Base-by-base conservation (phyloP, 1,139 yeast species). In the Neolecta irregularis region DNA sequence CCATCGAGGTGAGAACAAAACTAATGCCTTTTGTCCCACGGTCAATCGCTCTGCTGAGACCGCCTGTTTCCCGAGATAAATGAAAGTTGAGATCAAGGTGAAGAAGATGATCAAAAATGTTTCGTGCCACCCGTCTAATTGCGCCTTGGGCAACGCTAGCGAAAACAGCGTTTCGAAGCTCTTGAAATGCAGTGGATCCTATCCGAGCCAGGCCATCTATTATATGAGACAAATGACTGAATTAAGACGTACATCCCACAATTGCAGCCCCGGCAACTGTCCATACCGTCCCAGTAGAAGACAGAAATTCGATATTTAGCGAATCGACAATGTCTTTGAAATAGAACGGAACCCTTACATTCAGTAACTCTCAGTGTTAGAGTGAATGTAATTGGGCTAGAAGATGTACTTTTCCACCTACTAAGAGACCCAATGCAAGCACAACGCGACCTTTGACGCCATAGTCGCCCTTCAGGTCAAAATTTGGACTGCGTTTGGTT, bases 11-110 rank as follows among this genome's bases (percentile, higher is more conserved):
- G 36, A 88, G 61, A 4, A 88, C 95, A 50, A 78, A 85, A 17
- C 93, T 76, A 36, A 88, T 88, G 57, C 99, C 98, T 48, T 88
- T 88, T 1, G 96, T 88, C 53, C 99, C 99, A 47, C 98, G 65
- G 51, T 88, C 99, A 49, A 88, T 88, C 1, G 98, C 96, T 43
- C 98, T 64, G 0, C 95, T 88, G 32, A 88, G 59, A 0, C 94
- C 96, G 46, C 99, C 99, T 0, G 98, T 91, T 54, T 91, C 96
- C 47, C 85, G 65, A 6, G 91, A 67, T 35, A 88, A 58, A 55
- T 88, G 98, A 66, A 88, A 88, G 13, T 83, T 80, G 35, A 85
- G 61, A 56, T 88, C 99, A 57, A 88, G 65, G 47, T 72, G 73
- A 53, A 88, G 64, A 40, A 88, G 61, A 55, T 85, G 96, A 33